These are phyloP conservation scores for Cardamine resedifolia DNA, from an alignment of 345 rosid genomes.

Conservation along the genomic window DNA sequence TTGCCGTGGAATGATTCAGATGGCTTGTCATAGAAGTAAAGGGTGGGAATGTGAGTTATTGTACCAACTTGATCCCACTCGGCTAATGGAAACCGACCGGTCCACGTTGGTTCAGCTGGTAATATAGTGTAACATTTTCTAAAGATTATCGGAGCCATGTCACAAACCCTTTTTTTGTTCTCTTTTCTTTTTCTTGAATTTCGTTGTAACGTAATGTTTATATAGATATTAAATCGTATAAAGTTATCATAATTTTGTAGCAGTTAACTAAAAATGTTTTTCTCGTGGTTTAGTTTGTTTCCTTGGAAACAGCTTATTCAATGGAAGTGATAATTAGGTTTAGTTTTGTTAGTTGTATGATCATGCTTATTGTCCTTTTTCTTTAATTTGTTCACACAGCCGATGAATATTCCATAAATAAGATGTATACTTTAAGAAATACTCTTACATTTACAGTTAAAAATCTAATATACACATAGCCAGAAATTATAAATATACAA, in stretches of 20 bases:
- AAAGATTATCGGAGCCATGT: constrained; percentile 18
- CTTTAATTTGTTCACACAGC: neutral
- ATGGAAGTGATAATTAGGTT: constrained; percentile 29
- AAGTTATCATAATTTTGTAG: constrained; percentile 4
- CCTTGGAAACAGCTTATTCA: constrained; percentile 26
- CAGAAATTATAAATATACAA: too few relatives aligned
- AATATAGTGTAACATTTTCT: constrained; percentile 31
- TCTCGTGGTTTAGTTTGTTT: constrained; percentile 39
- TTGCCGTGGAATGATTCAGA: constrained; percentile 30
- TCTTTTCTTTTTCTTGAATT: neutral
- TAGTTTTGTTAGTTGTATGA: constrained; percentile 2
- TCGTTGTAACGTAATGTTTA: constrained; percentile 3
- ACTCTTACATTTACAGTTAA: neutral
- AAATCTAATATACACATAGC: neutral
- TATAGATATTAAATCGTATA: neutral
- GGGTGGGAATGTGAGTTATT: constrained; percentile 59
- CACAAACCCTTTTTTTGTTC: neutral
- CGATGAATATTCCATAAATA: neutral
- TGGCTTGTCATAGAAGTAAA: constrained; percentile 54
- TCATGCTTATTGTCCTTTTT: constrained; percentile 30
- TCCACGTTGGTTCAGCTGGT: constrained; percentile 49
- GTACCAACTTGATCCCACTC: constrained; percentile 60
- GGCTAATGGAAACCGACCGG: constrained; percentile 43
- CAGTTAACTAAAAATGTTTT: constrained; percentile 7
- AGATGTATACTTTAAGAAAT: neutral